These are phyloP conservation scores for Phytophthora sansomeana DNA, from an alignment of 352 stramenopile species.

Conservation along the genomic window DNA sequence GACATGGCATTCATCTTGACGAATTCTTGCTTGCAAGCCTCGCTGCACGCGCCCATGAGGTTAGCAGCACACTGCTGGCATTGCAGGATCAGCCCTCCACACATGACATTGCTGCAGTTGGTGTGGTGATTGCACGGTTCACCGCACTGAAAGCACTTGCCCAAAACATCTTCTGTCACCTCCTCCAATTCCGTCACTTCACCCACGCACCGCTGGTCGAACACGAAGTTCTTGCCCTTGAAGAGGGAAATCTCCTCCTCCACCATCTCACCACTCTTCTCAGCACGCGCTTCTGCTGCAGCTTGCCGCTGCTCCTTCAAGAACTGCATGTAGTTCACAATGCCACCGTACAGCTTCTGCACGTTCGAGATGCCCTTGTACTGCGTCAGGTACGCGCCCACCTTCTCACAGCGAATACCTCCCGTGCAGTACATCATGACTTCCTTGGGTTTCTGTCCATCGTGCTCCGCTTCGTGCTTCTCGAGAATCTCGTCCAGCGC, in stretches of 20 bases:
- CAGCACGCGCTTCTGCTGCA: constrained; percentile 5
- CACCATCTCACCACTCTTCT: constrained; percentile 6
- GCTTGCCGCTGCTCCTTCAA: constrained; percentile 45
- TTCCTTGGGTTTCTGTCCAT: constrained; percentile 45
- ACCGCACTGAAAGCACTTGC: constrained; percentile 68
- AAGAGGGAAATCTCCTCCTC: constrained; percentile 38
- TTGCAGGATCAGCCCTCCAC: constrained; percentile 65
- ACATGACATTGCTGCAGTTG: constrained; percentile 73
- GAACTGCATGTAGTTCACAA: constrained; percentile 69
- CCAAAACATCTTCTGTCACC: constrained; percentile 71
- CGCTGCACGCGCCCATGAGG: constrained; percentile 56
- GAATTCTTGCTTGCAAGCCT: constrained; percentile 60
- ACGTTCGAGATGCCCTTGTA: constrained; percentile 63
- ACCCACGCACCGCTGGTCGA: constrained; percentile 84
- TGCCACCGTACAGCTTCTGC: constrained; percentile 64
- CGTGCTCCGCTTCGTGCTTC: constrained; percentile 36
- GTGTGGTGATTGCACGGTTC: constrained; percentile 56
- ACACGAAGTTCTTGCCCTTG: constrained; percentile 80
- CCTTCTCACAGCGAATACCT: constrained; percentile 73
- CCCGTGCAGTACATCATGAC: constrained; percentile 77
- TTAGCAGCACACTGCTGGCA: constrained; percentile 47
- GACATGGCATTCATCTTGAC: constrained; percentile 62
- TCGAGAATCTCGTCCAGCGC: constrained; percentile 57
- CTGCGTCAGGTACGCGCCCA: constrained; percentile 69
- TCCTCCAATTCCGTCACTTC: constrained; percentile 33